Conservation (phyloP, 1,139 yeast genomes). For the Komagataea norvegica region DNA sequence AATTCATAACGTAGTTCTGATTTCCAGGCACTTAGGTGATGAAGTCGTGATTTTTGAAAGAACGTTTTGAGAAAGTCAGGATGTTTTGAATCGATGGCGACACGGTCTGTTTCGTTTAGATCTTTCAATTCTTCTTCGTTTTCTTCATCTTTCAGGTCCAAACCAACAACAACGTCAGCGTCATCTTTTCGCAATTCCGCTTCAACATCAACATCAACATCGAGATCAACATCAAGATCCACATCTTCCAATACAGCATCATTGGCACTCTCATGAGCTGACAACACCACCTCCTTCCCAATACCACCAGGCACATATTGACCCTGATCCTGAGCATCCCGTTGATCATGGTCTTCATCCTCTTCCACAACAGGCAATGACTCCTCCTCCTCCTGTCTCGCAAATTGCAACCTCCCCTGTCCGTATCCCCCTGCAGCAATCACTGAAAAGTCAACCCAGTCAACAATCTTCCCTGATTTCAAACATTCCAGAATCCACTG, state of each 20-base stretch:
- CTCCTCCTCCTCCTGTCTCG: constrained; percentile 40
- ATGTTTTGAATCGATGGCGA: constrained; percentile 54
- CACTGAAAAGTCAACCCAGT: constrained; percentile 68
- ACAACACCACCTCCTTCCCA: too few species aligned
- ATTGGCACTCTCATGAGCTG: too few species aligned
- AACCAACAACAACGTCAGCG: constrained; percentile 7
- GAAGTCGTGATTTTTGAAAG: constrained; percentile 78
- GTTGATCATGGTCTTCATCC: constrained; percentile 5
- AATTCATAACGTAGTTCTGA: constrained; percentile 64
- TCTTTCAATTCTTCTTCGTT: constrained; percentile 7
- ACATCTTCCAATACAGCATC: too few species aligned
- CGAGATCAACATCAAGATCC: constrained; percentile 1
- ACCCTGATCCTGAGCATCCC: constrained; percentile 10
- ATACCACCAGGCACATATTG: too few species aligned
- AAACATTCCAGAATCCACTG: constrained; percentile 76
- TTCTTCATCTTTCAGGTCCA: too few species aligned
- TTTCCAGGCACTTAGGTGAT: constrained; percentile 86
- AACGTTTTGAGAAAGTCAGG: constrained; percentile 70
- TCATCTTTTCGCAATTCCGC: constrained; percentile 13
- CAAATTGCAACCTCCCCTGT: constrained; percentile 4
- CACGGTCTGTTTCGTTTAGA: too few species aligned
- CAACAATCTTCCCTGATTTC: constrained; percentile 40
- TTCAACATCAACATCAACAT: constrained; percentile 3
- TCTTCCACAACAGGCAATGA: constrained; percentile 29
- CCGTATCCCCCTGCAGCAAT: constrained; percentile 38